phyloP scores from a whole-genome alignment of 108 stramenopile genomes.

The Stephanodiscus minutulus region DNA sequence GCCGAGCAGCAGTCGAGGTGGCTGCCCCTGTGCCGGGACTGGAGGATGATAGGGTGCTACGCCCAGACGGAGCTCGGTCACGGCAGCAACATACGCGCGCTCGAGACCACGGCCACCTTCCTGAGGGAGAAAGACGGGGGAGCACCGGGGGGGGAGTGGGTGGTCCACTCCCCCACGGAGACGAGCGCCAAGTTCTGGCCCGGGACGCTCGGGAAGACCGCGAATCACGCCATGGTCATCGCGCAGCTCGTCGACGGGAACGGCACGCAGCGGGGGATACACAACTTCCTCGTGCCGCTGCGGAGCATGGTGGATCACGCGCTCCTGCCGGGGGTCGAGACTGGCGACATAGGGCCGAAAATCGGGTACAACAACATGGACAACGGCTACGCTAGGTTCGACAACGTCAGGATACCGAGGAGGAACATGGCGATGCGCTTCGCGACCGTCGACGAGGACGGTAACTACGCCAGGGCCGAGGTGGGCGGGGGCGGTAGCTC shows the following conservation, averaged over 20 bases:
- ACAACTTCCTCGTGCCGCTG: constrained; percentile 94
- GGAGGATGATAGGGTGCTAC: constrained; percentile 95
- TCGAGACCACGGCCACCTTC: constrained; percentile 96
- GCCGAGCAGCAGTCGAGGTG: constrained; percentile 88
- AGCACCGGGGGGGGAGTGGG: constrained; percentile 67
- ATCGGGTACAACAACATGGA: constrained; percentile 96
- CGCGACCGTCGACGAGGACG: constrained; percentile 72
- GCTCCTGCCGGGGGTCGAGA: constrained; percentile 84
- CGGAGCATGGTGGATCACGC: constrained; percentile 81
- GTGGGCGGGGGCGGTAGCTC: constrained; percentile 28
- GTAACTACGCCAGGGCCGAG: constrained; percentile 61
- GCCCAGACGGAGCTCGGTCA: constrained; percentile 97
- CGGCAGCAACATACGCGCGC: constrained; percentile 88
- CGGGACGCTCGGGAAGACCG: constrained; percentile 91
- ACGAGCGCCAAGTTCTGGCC: constrained; percentile 96
- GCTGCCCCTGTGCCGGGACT: constrained; percentile 91
- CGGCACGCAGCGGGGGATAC: constrained; percentile 83
- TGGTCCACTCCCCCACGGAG: constrained; percentile 87
- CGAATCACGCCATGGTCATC: constrained; percentile 97
- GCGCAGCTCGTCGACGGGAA: constrained; percentile 92
- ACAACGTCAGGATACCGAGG: constrained; percentile 85
- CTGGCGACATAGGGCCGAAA: constrained; percentile 97
- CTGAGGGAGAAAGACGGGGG: constrained; percentile 70
- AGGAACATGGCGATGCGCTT: constrained; percentile 95
- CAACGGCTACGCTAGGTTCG: constrained; percentile 92